These are phyloP conservation scores for Cladorrhinum sp. DNA, from an alignment of 2,329 filamentous ascomycete species.

Conservation along the genomic window DNA sequence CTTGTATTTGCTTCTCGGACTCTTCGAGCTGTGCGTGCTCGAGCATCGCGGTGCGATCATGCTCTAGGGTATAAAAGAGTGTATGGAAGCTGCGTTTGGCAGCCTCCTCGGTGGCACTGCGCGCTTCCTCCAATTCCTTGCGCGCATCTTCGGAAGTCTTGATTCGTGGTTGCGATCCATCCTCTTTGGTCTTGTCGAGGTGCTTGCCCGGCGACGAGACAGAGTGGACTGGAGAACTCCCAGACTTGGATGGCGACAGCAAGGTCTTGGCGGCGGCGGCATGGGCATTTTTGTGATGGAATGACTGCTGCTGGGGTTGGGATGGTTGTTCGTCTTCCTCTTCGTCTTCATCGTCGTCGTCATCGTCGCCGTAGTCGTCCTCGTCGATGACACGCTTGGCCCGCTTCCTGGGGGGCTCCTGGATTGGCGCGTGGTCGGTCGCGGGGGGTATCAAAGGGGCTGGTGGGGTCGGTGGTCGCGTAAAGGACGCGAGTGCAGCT, in stretches of 20 bases:
- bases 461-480: slow-evolving; percentile 36
- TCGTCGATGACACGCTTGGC: slow-evolving; percentile 76
- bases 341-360: slow-evolving; percentile 68
- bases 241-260: slow-evolving; percentile 67
- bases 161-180: slow-evolving; percentile 51
- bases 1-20: slow-evolving; percentile 91
- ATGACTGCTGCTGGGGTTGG: slow-evolving; percentile 34
- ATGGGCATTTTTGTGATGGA: slow-evolving; percentile 40
- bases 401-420: slow-evolving; percentile 68
- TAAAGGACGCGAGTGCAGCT: slow-evolving; percentile 52
- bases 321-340: slow-evolving; percentile 51
- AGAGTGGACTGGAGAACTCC: slow-evolving; percentile 63
- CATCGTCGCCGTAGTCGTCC: slow-evolving; percentile 82
- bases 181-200: slow-evolving; percentile 51
- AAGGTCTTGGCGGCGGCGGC: slow-evolving; percentile 56
- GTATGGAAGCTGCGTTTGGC: slow-evolving; percentile 90
- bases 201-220: slow-evolving; percentile 60
- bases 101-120: slow-evolving; percentile 84
- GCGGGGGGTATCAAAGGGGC: slow-evolving; percentile 49
- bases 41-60: slow-evolving; percentile 92
- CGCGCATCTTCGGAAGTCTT: slow-evolving; percentile 84
- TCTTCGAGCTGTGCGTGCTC: slow-evolving; percentile 97
- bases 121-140: slow-evolving; percentile 88
- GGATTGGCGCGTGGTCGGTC: slow-evolving; percentile 57
- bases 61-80: slow-evolving; percentile 91